Evolutionary conservation across 805 yeast genomes (phyloP), one percentile per base, ranked within the genome.

Genomic region (Hanseniaspora meyeri): DNA sequence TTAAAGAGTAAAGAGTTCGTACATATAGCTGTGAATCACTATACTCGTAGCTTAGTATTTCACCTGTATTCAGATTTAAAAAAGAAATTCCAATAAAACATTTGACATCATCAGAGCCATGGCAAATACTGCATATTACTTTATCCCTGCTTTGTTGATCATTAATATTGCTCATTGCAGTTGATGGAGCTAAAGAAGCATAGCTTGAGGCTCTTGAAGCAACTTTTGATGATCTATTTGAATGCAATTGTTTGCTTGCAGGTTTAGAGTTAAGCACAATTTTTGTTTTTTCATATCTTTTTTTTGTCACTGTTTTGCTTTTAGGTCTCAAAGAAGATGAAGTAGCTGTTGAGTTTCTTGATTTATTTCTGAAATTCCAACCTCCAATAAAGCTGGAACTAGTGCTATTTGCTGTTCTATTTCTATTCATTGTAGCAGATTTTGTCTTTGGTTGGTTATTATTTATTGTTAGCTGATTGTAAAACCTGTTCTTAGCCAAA

Each of bases 11-110:
- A 9, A 76, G 62, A 0, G 77, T 73, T 47, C 78, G 63, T 2
- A 75, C 74, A 56, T 67, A 75, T 0, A 77, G 75, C 59, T 72
- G 77, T 0, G 79, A 71, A 60, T 76, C 80, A 19, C 69, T 63
- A 14, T 71, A 64, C 14, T 69, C 70, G 14, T 74, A 67, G 19
- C 73, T 53, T 1, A 64, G 65, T 57, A 76, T 56, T 38, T 66
- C 70, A 4, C 77, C 77, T 0, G 74, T 71, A 37, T 64, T 67
- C 14, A 69, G 62, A 51, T 71, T 66, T 4, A 74, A 55, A 43
- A 74, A 66, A 48, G 77, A 73, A 4, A 74, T 51, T 2, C 79
- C 79, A 9, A 76, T 68, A 32, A 61, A 59, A 2, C 69, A 60
- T 3, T 59, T 59, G 6, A 66, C 63, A 40, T 62, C 59, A 38